phyloP scores from a whole-genome alignment of 768 basidiomycete species.

The Lactifluus subvellereus region DNA sequence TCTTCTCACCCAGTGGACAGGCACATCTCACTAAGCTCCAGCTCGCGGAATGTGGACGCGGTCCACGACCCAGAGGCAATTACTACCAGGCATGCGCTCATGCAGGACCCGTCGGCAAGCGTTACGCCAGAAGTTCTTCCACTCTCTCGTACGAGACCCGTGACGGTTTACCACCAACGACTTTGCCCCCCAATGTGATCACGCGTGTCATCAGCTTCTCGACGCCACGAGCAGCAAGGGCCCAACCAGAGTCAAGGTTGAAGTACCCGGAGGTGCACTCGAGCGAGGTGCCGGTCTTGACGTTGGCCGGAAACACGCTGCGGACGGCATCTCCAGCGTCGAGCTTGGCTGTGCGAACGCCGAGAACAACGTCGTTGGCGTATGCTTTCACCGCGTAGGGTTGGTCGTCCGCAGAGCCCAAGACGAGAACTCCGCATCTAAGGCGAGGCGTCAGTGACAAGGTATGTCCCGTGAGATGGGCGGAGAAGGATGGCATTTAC shows the following conservation, averaged over 20 bases:
- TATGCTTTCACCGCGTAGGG: slow-evolving; percentile 50
- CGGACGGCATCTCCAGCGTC: slow-evolving; percentile 38
- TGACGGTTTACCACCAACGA: slow-evolving; percentile 56
- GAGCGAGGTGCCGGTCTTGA: slow-evolving; percentile 34
- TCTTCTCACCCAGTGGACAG: slow-evolving; percentile 70
- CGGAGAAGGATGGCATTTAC: slow-evolving; percentile 35
- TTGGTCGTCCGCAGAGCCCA: slow-evolving; percentile 36
- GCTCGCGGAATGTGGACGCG: slow-evolving; percentile 62
- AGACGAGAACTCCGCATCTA: slow-evolving; percentile 65
- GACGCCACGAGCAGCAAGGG: slow-evolving; percentile 64
- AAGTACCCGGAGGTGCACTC: slow-evolving; percentile 49
- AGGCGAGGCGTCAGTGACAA: background rate
- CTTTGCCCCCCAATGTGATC: slow-evolving; percentile 48
- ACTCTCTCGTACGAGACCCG: slow-evolving; percentile 40
- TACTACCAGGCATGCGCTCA: slow-evolving; percentile 56
- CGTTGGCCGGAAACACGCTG: slow-evolving; percentile 42
- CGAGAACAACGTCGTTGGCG: slow-evolving; percentile 55
- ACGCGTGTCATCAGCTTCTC: slow-evolving; percentile 50
- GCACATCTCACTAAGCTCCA: slow-evolving; percentile 44
- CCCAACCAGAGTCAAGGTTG: slow-evolving; percentile 83
- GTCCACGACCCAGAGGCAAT: slow-evolving; percentile 85
- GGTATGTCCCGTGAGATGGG: background rate
- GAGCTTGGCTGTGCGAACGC: slow-evolving; percentile 44
- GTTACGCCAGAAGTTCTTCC: slow-evolving; percentile 51
- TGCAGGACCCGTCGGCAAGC: slow-evolving; percentile 51